phyloP scores from a whole-genome alignment of 2,329 filamentous ascomycete genomes.

The Penicillium sp. region DNA sequence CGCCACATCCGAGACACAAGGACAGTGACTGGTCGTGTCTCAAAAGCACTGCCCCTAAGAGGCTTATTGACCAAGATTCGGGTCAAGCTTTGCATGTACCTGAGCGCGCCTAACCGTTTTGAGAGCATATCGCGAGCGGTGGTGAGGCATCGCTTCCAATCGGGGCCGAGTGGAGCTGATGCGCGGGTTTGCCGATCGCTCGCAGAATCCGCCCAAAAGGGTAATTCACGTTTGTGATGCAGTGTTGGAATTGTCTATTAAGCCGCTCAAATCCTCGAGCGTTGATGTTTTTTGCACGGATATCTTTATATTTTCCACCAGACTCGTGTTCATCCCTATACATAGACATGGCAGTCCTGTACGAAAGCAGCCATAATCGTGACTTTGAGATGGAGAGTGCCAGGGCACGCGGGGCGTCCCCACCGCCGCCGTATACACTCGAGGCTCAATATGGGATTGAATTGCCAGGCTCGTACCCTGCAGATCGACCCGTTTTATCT shows the following conservation, averaged over 20 bases:
- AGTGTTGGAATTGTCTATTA: neutral
- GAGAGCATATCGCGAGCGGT: neutral
- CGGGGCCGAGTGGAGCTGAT: too few species aligned
- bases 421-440: neutral
- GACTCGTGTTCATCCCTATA: neutral
- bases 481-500: neutral
- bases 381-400: neutral
- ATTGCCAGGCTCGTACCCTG: neutral
- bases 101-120: neutral
- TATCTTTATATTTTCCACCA: too few species aligned
- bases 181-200: neutral
- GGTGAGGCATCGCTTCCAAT: too few species aligned
- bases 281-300: neutral
- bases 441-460: neutral
- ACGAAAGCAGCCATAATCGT: neutral
- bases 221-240: neutral
- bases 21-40: neutral
- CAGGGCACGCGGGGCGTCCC: neutral
- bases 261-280: neutral
- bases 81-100: neutral
- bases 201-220: conserved; percentile 2
- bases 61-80: neutral
- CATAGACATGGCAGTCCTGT: neutral
- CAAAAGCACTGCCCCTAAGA: neutral
- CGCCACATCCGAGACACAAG: conserved; percentile 8